Evolutionary conservation across 2,329 filamentous ascomycete genomes (phyloP).

Genomic region (Aureobasidium sp.): DNA sequence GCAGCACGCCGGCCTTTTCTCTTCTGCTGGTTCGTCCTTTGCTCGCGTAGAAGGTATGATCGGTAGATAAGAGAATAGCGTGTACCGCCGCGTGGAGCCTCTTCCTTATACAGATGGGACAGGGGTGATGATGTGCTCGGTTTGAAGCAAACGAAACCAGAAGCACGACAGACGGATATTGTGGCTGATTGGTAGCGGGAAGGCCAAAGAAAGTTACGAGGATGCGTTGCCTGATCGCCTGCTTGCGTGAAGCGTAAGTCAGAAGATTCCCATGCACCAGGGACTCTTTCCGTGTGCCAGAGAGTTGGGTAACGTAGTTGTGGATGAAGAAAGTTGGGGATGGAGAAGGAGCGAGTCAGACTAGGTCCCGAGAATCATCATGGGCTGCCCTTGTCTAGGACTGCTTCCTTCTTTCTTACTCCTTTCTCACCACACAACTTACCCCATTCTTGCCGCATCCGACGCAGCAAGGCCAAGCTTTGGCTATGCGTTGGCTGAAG

Average conservation of each 20-base stretch:
- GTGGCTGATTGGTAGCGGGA: conserved; percentile 1
- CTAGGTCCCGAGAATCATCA: background rate
- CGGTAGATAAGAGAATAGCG: background rate
- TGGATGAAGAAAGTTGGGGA: background rate
- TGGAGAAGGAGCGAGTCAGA: background rate
- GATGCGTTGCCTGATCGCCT: background rate
- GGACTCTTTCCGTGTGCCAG: background rate
- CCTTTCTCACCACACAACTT: background rate
- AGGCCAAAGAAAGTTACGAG: background rate
- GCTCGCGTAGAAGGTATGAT: conserved; percentile 3
- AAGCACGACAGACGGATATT: conserved; percentile 7
- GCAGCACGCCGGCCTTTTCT: conserved; percentile 1
- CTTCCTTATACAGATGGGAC: conserved; percentile 5
- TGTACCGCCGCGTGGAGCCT: conserved; percentile 1
- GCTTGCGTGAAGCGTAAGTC: background rate
- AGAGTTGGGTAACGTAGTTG: background rate
- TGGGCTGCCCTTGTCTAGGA: background rate
- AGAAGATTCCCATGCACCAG: background rate
- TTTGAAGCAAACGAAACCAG: conserved; percentile 7
- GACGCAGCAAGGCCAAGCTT: background rate
- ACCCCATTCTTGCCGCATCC: background rate
- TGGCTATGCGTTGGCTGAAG: background rate
- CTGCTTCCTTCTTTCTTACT: background rate
- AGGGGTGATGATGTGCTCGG: background rate
- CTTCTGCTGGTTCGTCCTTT: background rate